Conservation (phyloP, 2,329 filamentous ascomycete species). For the Apiospora kogelbergensis region DNA sequence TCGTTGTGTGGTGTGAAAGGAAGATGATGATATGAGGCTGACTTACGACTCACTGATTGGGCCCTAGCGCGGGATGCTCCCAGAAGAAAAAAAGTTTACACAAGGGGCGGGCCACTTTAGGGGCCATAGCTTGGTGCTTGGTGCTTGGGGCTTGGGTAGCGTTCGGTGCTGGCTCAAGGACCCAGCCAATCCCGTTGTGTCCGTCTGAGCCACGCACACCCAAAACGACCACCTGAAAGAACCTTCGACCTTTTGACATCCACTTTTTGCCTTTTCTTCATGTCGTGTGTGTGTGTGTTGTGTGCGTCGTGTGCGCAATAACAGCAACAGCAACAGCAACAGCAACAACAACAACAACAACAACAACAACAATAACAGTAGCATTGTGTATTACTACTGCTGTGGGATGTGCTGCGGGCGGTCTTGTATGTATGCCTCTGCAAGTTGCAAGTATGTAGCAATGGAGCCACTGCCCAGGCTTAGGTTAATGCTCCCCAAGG, state of each 20-base stretch:
- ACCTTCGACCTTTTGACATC: not conserved
- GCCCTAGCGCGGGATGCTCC: constrained; percentile 1
- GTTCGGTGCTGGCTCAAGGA: not conserved
- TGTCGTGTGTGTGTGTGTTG: not conserved
- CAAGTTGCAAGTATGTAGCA: too few relatives aligned
- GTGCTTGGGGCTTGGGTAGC: not conserved
- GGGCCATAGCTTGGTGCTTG: not conserved
- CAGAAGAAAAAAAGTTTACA: not conserved
- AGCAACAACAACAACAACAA: not conserved
- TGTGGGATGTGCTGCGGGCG: not conserved
- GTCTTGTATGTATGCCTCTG: not conserved
- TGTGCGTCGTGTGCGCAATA: too few relatives aligned
- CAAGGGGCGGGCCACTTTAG: not conserved
- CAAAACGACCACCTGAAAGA: constrained; percentile 4
- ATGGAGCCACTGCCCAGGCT: not conserved
- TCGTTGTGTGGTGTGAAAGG: not conserved
- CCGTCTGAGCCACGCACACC: constrained; percentile 7
- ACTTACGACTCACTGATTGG: constrained; percentile 1
- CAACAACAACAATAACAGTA: not conserved
- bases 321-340: not conserved
- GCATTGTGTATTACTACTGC: not conserved
- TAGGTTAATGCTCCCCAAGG: not conserved
- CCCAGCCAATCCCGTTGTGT: constrained; percentile 6
- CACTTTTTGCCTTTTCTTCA: not conserved
- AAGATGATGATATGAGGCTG: not conserved